These are phyloP conservation scores for Brettanomyces nanus DNA, from an alignment of 805 yeast species.

Conservation along the genomic window DNA sequence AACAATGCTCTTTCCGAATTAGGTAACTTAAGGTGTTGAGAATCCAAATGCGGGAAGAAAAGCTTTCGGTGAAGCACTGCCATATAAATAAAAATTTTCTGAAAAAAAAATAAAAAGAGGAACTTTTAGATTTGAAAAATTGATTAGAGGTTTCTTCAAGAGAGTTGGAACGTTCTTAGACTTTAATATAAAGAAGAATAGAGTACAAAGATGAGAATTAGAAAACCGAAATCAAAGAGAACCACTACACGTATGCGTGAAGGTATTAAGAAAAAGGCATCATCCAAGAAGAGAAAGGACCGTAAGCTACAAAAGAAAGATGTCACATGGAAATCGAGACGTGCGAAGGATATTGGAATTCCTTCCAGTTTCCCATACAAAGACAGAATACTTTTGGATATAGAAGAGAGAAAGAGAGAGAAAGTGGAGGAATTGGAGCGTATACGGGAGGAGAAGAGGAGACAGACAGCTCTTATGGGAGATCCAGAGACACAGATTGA, in stretches of 20 bases:
- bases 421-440: slow-evolving; percentile 46
- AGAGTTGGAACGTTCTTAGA: no score
- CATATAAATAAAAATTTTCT: no score
- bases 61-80: no score
- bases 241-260: slow-evolving; percentile 88
- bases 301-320: slow-evolving; percentile 79
- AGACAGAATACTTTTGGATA: slow-evolving; percentile 65
- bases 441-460: slow-evolving; percentile 19
- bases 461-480: slow-evolving; percentile 25
- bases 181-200: no score
- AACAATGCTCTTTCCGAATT: no score
- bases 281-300: slow-evolving; percentile 85
- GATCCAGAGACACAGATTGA: slow-evolving; percentile 31
- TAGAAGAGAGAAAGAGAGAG: slow-evolving; percentile 52
- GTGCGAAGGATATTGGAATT: slow-evolving; percentile 86
- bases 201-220: slow-evolving; percentile 24
- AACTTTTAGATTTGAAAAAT: no score
- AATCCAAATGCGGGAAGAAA: no score
- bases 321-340: slow-evolving; percentile 84
- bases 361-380: slow-evolving; percentile 94
- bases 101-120: no score
- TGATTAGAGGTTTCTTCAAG: no score
- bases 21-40: no score
- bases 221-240: slow-evolving; percentile 74
- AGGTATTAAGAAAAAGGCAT: slow-evolving; percentile 92